Conservation (phyloP, 345 rosid genomes). For the Syzygium jambos region DNA sequence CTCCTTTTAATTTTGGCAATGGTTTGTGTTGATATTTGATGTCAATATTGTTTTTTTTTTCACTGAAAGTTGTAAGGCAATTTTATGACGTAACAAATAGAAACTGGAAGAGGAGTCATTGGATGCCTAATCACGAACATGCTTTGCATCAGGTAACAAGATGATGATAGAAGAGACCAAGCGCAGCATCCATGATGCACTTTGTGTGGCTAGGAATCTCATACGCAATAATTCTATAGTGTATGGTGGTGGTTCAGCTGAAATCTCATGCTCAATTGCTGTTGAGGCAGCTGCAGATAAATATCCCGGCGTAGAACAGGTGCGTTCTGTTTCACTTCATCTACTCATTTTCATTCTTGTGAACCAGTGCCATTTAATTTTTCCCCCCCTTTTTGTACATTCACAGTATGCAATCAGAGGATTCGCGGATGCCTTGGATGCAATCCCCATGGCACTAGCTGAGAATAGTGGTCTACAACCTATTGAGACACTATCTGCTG, state of each 20-base stretch:
- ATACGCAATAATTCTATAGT: constrained; percentile 89
- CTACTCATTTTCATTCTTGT: neutral
- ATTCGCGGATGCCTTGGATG: constrained; percentile 89
- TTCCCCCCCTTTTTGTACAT: neutral
- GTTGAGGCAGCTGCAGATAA: constrained; percentile 91
- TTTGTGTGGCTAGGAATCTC: constrained; percentile 93
- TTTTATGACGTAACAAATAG: neutral
- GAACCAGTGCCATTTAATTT: neutral
- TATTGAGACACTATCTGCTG: constrained; percentile 88
- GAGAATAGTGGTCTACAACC: constrained; percentile 98
- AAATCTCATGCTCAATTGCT: constrained; percentile 84
- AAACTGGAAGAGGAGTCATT: neutral
- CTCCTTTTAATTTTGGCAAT: neutral
- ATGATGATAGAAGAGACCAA: constrained; percentile 99
- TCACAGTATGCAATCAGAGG: constrained; percentile 91
- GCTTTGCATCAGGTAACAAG: constrained; percentile 57
- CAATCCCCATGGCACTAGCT: constrained; percentile 91
- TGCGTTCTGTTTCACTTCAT: neutral
- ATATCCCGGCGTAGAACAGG: constrained; percentile 98
- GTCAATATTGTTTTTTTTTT: neutral
- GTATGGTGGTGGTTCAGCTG: constrained; percentile 96
- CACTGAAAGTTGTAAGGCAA: neutral
- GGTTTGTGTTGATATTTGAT: neutral
- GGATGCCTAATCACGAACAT: neutral
- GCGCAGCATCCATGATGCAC: constrained; percentile 91